Base-by-base conservation (phyloP, 495 filamentous ascomycete genomes). In the Pseudomonodictys pantanalensis region DNA sequence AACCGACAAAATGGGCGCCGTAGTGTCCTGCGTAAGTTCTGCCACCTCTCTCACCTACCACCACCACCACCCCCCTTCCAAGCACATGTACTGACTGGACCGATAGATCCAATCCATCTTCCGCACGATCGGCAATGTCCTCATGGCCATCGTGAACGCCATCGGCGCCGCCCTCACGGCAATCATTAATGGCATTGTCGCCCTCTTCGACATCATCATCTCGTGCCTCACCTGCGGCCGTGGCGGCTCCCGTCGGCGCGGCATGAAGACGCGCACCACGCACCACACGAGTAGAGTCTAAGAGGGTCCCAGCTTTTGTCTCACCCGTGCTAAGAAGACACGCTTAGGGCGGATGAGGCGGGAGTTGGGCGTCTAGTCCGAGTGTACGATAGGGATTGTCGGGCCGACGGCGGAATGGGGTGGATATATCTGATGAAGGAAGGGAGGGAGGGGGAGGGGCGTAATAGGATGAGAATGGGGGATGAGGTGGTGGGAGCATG, bases 21-120 rank as follows among this genome's bases (percentile, higher is more conserved):
- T 97, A 72, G 82, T 95, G 58, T 96, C 91, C 75, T 96, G 92
- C 68, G 92, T 97, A 92, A 65, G 91, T 86, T 56, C 24, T n/a
- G n/a, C n/a, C n/a, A n/a, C n/a, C n/a, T n/a, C n/a, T n/a, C n/a
- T n/a, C n/a, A n/a, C n/a, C n/a, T n/a, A n/a, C n/a, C n/a, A n/a
- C n/a, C 52, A 39, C 54, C 18, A 32, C 33, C 49, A 45, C 46
- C 28, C 47, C 45, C 60, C 47, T 20, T 22, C n/a, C 41, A 42
- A 22, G 12, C 20, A 29, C 28, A 17, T 32, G 20, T 24, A 17
- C 61, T 69, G 61, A 70, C 57, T 57, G 11, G 22, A 22, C 45
- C 43, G 28, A 65, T 69, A 97, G 92, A 85, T 97, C 73, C 65
- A 82, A 71, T 76, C 78, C 73, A 75, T 93, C 76, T 84, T 93